phyloP scores from a whole-genome alignment of 1,284 basidiomycete species.

The Coniferiporia weirii region DNA sequence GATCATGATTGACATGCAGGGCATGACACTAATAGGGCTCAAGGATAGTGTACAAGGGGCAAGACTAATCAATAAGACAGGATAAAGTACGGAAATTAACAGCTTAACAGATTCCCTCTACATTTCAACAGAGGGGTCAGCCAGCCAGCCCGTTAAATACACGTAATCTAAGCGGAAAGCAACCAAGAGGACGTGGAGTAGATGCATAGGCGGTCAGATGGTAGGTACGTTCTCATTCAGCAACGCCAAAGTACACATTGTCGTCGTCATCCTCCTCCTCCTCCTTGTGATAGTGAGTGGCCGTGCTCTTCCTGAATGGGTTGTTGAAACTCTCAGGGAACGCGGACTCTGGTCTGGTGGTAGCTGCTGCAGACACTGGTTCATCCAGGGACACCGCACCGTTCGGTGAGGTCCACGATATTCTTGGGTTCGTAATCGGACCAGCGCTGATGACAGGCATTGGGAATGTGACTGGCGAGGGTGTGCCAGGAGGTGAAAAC shows the following conservation, averaged over 20 bases:
- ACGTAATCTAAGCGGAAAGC: neutral
- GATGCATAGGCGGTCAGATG: neutral
- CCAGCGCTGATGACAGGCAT: conserved; percentile 18
- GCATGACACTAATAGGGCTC: no score
- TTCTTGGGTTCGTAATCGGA: conserved; percentile 27
- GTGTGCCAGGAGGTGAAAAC: conserved; percentile 6
- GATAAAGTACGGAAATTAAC: neutral
- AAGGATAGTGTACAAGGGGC: no score
- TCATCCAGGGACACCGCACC: neutral
- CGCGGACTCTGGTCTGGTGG: neutral
- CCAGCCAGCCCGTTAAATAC: neutral
- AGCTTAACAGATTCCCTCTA: neutral
- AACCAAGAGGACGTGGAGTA: neutral
- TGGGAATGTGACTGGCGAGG: conserved; percentile 9
- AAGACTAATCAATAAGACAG: no score
- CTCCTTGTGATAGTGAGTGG: conserved; percentile 18
- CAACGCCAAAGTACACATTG: conserved; percentile 24
- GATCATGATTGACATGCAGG: no score
- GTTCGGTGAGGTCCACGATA: conserved; percentile 32
- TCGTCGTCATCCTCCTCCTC: conserved; percentile 30
- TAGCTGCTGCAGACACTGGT: neutral
- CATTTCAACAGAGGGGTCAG: neutral
- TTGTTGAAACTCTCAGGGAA: conserved; percentile 15
- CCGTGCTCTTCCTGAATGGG: conserved; percentile 31
- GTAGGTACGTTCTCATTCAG: neutral